Evolutionary conservation across 768 basidiomycete species (phyloP).

Genomic region (Mycena indigotica): DNA sequence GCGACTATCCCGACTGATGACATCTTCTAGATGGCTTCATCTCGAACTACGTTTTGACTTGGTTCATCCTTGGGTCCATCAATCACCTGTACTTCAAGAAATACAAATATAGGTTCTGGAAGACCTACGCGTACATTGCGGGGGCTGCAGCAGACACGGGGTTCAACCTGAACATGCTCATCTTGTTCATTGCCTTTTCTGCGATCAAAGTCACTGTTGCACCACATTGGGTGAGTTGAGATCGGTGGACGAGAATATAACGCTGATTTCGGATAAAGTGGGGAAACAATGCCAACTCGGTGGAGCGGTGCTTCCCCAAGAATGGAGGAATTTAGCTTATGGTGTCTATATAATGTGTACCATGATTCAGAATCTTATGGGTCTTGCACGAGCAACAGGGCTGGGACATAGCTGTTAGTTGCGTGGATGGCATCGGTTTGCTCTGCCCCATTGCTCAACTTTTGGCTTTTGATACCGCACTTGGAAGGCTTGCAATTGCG

Average conservation of each 20-base stretch:
- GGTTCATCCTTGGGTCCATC: slow-evolving; percentile 26
- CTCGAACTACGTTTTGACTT: slow-evolving; percentile 22
- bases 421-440: no score
- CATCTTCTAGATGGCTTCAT: slow-evolving; percentile 24
- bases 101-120: slow-evolving; percentile 29
- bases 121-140: slow-evolving; percentile 28
- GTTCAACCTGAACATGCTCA: slow-evolving; percentile 29
- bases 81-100: slow-evolving; percentile 30
- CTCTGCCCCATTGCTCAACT: no score
- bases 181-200: slow-evolving; percentile 30
- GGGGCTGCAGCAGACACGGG: slow-evolving; percentile 30
- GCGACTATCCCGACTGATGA: background rate
- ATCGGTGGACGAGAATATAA: no score
- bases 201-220: slow-evolving; percentile 25
- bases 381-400: no score
- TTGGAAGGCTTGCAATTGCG: no score
- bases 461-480: no score
- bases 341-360: background rate
- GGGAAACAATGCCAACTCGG: slow-evolving; percentile 28
- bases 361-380: background rate
- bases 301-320: slow-evolving; percentile 27
- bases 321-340: background rate
- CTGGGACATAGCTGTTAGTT: no score
- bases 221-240: slow-evolving; percentile 24
- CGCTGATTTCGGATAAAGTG: no score